Percentiles rank a stretch among this genome's conserved stretches.
phyloP scores from a whole-genome alignment of 225 moss, liverwort and hornwort species.

The Asterella californica region DNA sequence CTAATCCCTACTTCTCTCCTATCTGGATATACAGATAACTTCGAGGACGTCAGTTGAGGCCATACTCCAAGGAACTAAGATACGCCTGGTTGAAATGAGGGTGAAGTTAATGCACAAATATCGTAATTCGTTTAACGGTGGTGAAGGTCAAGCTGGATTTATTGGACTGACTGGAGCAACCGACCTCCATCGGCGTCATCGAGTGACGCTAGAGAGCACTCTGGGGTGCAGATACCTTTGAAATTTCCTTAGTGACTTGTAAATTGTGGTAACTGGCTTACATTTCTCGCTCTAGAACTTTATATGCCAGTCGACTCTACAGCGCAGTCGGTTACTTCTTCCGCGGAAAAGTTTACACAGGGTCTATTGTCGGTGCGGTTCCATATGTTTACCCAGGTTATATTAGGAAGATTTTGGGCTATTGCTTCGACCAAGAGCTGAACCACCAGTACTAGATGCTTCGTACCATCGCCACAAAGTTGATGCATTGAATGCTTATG shows the following conservation, averaged over 20 bases:
- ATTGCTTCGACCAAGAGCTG: not conserved
- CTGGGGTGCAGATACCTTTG: slow-evolving; percentile 42
- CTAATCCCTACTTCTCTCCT: not conserved
- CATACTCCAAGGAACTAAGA: slow-evolving; percentile 35
- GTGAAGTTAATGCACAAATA: slow-evolving; percentile 34
- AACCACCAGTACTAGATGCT: no score
- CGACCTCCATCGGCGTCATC: slow-evolving; percentile 36
- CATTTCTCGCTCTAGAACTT: slow-evolving; percentile 29
- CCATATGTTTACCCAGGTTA: not conserved
- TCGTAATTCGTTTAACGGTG: slow-evolving; percentile 6
- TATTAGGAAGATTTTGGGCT: not conserved
- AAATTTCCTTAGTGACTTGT: slow-evolving; percentile 34
- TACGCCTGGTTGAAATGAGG: slow-evolving; percentile 35
- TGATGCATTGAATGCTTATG: not conserved
- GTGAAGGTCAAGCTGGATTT: slow-evolving; percentile 20
- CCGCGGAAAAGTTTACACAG: not conserved
- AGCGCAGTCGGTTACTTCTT: not conserved
- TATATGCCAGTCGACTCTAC: not conserved
- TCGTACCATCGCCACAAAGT: not conserved
- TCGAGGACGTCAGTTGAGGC: slow-evolving; percentile 37
- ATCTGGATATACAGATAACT: slow-evolving; percentile 22
- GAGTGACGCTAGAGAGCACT: slow-evolving; percentile 39
- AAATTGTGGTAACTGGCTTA: slow-evolving; percentile 38
- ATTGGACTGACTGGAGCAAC: slow-evolving; percentile 36
- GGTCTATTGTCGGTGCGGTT: not conserved